Percentiles rank a stretch among this genome's conserved stretches.
These are phyloP conservation scores for Nicotiana knightiana DNA, from an alignment of 257 asterid genomes.

Conservation along the genomic window DNA sequence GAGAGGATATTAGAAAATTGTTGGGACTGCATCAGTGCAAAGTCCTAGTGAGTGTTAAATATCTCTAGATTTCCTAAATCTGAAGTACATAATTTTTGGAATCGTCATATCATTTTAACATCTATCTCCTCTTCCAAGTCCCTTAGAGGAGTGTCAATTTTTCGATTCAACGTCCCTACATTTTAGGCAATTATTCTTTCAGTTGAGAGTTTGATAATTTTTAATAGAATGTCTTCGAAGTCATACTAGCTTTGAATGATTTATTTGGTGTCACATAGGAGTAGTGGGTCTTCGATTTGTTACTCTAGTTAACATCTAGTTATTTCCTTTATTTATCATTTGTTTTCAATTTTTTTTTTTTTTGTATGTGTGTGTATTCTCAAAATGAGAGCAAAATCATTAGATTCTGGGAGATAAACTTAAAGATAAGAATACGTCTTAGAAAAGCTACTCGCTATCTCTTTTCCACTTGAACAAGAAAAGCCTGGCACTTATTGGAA, in stretches of 20 bases:
- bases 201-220: background rate
- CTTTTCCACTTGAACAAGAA: background rate
- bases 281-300: background rate
- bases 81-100: background rate
- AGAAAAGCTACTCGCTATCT: background rate
- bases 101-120: background rate
- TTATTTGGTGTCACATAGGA: background rate
- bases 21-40: background rate
- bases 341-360: background rate
- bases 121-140: background rate
- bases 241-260: background rate
- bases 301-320: background rate
- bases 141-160: background rate
- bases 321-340: background rate
- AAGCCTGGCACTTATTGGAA: background rate
- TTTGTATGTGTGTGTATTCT: too few relatives aligned
- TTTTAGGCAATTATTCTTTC: background rate
- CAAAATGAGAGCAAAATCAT: background rate
- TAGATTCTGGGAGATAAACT: background rate
- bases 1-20: background rate
- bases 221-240: background rate
- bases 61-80: background rate
- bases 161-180: background rate
- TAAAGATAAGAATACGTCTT: background rate
- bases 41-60: background rate